Percentiles rank a stretch among this genome's conserved stretches.
These are phyloP conservation scores for Vitis rupestris DNA, from an alignment of 164 flowering plant species.

Conservation along the genomic window DNA sequence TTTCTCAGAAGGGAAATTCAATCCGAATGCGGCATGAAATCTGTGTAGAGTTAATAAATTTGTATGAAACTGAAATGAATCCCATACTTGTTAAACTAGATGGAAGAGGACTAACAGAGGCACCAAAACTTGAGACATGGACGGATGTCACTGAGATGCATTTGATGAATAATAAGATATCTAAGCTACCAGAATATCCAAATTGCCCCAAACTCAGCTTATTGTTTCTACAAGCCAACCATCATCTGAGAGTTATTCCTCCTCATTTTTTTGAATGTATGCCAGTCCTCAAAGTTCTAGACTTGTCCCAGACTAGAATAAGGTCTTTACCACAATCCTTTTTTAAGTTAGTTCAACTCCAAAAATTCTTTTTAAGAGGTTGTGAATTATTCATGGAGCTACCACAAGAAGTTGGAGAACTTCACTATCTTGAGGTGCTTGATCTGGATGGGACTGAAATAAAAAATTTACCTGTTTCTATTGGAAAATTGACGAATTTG, in stretches of 20 bases:
- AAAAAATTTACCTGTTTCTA: not conserved
- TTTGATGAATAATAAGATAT: not conserved
- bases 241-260: not conserved
- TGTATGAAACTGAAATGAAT: no score
- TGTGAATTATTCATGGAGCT: not conserved
- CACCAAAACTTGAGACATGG: not conserved
- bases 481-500: not conserved
- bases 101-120: constrained; percentile 2
- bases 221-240: not conserved
- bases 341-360: not conserved
- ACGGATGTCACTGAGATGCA: not conserved
- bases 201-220: not conserved
- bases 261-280: not conserved
- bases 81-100: no score
- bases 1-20: no score
- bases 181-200: constrained; percentile 2
- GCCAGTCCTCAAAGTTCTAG: not conserved
- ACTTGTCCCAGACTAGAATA: constrained; percentile 1
- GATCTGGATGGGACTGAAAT: constrained; percentile 2
- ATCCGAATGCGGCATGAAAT: no score
- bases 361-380: not conserved
- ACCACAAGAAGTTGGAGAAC: constrained; percentile 3
- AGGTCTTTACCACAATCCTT: not conserved
- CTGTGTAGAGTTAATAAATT: no score
- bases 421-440: constrained; percentile 3